Conservation (phyloP, 202 grass and related monocot genomes). For the Bolboschoenoplectus hybrid region DNA sequence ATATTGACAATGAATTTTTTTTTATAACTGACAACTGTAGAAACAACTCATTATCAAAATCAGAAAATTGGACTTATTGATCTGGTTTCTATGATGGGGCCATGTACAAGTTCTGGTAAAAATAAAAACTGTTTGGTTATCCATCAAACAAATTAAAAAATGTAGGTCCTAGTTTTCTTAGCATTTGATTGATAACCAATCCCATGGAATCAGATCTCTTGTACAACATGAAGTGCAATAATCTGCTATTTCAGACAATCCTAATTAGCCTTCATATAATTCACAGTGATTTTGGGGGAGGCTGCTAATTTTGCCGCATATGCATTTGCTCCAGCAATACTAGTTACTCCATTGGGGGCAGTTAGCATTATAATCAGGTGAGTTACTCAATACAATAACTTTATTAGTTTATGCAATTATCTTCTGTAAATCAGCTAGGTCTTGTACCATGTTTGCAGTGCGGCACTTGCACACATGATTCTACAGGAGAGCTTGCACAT, state of each 20-base stretch:
- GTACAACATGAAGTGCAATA: neutral
- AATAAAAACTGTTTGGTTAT: neutral
- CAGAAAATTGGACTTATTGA: neutral
- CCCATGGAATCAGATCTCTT: neutral
- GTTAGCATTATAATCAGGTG: constrained; percentile 99
- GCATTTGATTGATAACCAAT: neutral
- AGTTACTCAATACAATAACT: constrained; percentile 28
- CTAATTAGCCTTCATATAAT: constrained; percentile 32
- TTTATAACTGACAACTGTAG: no score
- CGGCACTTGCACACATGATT: constrained; percentile 85
- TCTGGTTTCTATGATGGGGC: neutral
- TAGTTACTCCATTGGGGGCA: constrained; percentile 94
- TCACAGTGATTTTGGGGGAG: constrained; percentile 89
- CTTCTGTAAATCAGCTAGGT: constrained; percentile 31
- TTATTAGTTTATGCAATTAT: constrained; percentile 25
- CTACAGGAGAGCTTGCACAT: constrained; percentile 82
- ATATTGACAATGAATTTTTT: neutral
- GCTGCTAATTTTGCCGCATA: constrained; percentile 96
- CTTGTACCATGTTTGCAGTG: constrained; percentile 62
- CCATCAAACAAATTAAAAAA: neutral
- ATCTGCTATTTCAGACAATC: constrained; percentile 19
- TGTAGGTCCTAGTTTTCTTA: neutral
- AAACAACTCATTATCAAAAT: neutral
- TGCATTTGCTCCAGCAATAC: constrained; percentile 95
- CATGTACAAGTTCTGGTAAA: neutral